phyloP scores from a whole-genome alignment of 345 rosid genomes.

The Dipteronia dyeriana region DNA sequence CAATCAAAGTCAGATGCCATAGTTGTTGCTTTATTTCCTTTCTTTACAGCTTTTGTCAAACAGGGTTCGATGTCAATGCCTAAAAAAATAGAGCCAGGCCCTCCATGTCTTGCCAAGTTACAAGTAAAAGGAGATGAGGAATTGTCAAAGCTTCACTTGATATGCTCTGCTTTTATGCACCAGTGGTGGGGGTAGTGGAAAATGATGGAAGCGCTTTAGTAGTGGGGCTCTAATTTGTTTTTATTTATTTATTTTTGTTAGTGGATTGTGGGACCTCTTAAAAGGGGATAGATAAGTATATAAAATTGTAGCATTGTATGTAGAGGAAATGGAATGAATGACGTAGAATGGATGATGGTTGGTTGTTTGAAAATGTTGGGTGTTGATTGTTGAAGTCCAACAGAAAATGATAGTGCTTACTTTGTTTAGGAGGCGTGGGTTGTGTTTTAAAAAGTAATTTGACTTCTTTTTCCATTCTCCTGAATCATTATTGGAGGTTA shows the following conservation, averaged over 20 bases:
- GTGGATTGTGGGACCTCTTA: constrained; percentile 71
- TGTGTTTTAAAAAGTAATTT: constrained; percentile 32
- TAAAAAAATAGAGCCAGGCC: constrained; percentile 34
- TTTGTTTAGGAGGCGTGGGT: constrained; percentile 24
- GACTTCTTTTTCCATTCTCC: constrained; percentile 28
- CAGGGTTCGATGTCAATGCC: constrained; percentile 51
- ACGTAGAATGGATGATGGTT: constrained; percentile 30
- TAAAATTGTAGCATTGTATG: constrained; percentile 22
- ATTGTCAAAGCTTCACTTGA: constrained; percentile 63
- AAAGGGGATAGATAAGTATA: constrained; percentile 34
- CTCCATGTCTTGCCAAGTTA: constrained; percentile 41
- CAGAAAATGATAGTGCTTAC: constrained; percentile 24
- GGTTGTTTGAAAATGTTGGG: constrained; percentile 18
- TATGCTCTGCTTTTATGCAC: constrained; percentile 42
- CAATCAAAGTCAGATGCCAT: constrained; percentile 71
- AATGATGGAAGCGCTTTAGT: constrained; percentile 61
- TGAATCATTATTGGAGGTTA: constrained; percentile 25
- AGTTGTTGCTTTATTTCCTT: constrained; percentile 34
- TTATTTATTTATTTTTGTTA: constrained; percentile 18
- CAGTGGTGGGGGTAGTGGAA: constrained; percentile 60
- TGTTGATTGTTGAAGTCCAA: constrained; percentile 18
- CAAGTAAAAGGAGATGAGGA: constrained; percentile 32
- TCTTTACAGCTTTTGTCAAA: constrained; percentile 34
- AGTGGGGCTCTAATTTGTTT: constrained; percentile 45
- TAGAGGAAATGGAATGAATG: constrained; percentile 23